Conservation (phyloP, 441 rosid genomes). For the Macaranga tanarius region DNA sequence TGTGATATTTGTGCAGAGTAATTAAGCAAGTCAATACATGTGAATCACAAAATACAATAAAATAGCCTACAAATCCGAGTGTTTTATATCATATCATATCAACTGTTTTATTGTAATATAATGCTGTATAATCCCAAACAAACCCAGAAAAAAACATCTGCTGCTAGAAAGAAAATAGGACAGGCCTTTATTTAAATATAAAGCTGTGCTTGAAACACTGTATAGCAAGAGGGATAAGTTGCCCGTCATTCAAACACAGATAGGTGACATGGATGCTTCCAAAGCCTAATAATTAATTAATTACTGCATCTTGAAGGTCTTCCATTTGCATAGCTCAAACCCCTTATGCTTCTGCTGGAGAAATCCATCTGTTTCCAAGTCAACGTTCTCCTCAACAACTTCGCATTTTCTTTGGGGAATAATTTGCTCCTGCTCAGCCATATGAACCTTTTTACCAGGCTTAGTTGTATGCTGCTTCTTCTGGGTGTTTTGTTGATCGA, state of each 20-base stretch:
- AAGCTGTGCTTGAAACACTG: conserved; percentile 2
- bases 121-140: background rate
- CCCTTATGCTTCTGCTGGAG: conserved; percentile 38
- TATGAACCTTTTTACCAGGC: conserved; percentile 39
- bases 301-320: conserved; percentile 38
- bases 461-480: conserved; percentile 13
- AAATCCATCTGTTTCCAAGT: conserved; percentile 33
- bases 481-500: background rate
- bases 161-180: conserved; percentile 17
- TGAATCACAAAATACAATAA: background rate
- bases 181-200: conserved; percentile 29
- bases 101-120: background rate
- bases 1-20: background rate
- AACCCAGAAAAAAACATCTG: conserved; percentile 1
- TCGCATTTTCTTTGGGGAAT: conserved; percentile 6
- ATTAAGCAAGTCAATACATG: background rate
- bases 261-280: background rate
- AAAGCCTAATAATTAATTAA: background rate
- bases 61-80: background rate
- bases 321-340: conserved; percentile 54
- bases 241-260: conserved; percentile 14
- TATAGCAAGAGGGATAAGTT: background rate
- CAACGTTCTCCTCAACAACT: conserved; percentile 25
- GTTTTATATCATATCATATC: background rate
- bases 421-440: conserved; percentile 30